These are phyloP conservation scores for Hanseniaspora gamundiae DNA, from an alignment of 1,139 yeast genomes.

Conservation along the genomic window DNA sequence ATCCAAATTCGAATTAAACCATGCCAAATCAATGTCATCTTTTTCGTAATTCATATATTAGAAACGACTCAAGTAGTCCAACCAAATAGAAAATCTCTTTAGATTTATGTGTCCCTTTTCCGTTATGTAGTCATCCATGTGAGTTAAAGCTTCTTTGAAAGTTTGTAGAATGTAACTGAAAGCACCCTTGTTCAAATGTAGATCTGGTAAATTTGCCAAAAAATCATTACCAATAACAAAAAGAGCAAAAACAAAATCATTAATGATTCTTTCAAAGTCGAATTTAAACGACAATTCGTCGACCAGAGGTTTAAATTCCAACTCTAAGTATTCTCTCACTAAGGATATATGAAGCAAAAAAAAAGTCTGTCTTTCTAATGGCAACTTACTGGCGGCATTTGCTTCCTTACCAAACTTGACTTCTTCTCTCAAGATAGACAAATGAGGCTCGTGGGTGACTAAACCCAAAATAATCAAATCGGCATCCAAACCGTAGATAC, in stretches of 20 bases:
- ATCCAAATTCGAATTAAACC: conserved; percentile 81
- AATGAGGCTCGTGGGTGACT: conserved; percentile 94
- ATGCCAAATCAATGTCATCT: conserved; percentile 73
- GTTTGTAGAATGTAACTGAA: conserved; percentile 81
- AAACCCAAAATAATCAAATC: conserved; percentile 95
- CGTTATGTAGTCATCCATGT: conserved; percentile 75
- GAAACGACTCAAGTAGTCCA: conserved; percentile 52
- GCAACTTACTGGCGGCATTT: conserved; percentile 32
- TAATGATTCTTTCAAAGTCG: conserved; percentile 79
- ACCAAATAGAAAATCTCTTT: conserved; percentile 59
- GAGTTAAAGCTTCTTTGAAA: conserved; percentile 67
- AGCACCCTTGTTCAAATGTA: conserved; percentile 90
- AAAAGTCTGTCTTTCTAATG: conserved; percentile 70
- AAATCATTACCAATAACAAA: conserved; percentile 97
- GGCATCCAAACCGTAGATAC: conserved; percentile 96
- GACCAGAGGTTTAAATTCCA: conserved; percentile 67
- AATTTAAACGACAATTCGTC: conserved; percentile 56
- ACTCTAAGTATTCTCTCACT: conserved; percentile 78
- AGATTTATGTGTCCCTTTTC: conserved; percentile 74
- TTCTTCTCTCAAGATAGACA: conserved; percentile 89
- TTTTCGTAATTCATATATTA: conserved; percentile 72
- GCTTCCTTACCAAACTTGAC: conserved; percentile 69
- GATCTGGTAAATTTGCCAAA: conserved; percentile 92
- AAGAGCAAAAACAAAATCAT: conserved; percentile 85
- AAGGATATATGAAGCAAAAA: conserved; percentile 73